Percentiles rank a stretch among this genome's conserved stretches.
These are phyloP conservation scores for Phytophthora idaei DNA, from an alignment of 352 stramenopile species.

Conservation along the genomic window DNA sequence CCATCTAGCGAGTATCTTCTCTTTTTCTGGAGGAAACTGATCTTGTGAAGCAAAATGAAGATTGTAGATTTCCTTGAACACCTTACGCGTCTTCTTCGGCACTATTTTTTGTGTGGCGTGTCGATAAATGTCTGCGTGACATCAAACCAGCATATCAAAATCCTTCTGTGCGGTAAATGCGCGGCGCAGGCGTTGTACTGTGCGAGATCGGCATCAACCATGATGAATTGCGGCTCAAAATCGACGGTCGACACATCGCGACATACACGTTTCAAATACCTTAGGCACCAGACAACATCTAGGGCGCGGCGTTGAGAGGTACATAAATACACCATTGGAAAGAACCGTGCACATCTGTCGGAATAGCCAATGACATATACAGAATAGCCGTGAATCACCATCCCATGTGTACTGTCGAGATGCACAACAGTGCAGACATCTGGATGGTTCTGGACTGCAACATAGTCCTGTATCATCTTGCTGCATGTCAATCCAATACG, in stretches of 20 bases:
- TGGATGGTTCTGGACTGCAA: neutral
- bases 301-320: neutral
- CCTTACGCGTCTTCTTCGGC: neutral
- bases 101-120: neutral
- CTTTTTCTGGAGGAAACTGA: neutral
- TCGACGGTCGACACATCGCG: neutral
- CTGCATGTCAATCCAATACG: neutral
- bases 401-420: neutral
- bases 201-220: neutral
- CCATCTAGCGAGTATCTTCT: neutral
- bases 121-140: neutral
- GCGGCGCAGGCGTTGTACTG: neutral
- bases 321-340: neutral
- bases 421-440: neutral
- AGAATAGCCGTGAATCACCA: neutral
- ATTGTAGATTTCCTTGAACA: neutral
- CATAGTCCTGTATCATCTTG: neutral
- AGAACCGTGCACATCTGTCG: neutral
- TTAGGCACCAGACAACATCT: neutral
- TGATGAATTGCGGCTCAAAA: neutral
- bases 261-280: neutral
- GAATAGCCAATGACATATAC: neutral
- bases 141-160: neutral
- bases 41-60: neutral
- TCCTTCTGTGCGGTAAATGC: neutral